phyloP scores from a whole-genome alignment of 1,284 basidiomycete genomes.

The Sporisorium exsertum region DNA sequence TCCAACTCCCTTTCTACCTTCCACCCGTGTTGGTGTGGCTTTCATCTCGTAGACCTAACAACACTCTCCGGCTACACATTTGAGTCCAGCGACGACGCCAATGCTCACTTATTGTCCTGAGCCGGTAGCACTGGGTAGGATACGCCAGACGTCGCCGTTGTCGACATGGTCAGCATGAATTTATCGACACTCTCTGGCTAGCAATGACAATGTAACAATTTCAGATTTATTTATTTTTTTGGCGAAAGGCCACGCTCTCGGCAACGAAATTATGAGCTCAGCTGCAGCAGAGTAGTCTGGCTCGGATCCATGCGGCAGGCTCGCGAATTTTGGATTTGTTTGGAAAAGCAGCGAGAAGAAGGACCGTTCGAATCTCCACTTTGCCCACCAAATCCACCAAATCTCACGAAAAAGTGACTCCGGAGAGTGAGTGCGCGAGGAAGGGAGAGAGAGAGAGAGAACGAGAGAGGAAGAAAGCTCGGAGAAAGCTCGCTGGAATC shows the following conservation, averaged over 20 bases:
- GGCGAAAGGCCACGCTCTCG: neutral
- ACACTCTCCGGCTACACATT: no score
- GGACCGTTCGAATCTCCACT: neutral
- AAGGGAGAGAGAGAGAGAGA: no score
- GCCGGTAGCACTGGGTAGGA: no score
- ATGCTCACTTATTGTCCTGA: no score
- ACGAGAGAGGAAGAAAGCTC: neutral
- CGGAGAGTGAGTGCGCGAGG: no score
- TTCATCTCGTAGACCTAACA: no score
- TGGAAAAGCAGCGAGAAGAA: neutral
- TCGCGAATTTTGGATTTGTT: conserved; percentile 4
- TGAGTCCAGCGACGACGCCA: no score
- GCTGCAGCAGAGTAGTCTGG: neutral
- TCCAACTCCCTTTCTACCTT: no score
- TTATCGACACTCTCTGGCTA: no score
- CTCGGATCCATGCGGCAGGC: conserved; percentile 4
- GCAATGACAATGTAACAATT: neutral
- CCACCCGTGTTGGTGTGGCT: no score
- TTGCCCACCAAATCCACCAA: neutral
- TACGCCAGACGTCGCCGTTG: no score
- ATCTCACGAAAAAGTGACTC: neutral
- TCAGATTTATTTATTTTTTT: neutral
- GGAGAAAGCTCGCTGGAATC: neutral
- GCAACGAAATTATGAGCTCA: neutral
- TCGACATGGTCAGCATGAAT: no score